These are phyloP conservation scores for Hemisphaericaspora subhashii DNA, from an alignment of 1,139 yeast genomes.

Conservation along the genomic window DNA sequence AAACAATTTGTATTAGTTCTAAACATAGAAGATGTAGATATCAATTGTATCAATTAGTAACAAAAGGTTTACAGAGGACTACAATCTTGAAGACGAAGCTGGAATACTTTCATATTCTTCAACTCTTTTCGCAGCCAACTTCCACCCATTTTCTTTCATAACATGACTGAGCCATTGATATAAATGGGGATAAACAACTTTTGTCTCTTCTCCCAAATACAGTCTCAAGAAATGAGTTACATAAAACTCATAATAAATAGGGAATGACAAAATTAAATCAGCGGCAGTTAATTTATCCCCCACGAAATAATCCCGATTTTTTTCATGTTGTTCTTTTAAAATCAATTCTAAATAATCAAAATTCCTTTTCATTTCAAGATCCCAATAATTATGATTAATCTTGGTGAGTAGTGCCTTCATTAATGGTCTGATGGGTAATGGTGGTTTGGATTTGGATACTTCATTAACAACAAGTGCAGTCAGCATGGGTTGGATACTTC, in stretches of 20 bases:
- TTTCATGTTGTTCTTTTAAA: conserved; percentile 26
- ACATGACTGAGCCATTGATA: conserved; percentile 26
- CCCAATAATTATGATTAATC: conserved; percentile 29
- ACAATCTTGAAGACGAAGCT: too few species aligned
- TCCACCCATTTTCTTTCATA: conserved; percentile 19
- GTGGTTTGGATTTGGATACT: conserved; percentile 29
- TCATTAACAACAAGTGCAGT: conserved; percentile 32
- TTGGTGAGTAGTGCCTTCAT: conserved; percentile 24
- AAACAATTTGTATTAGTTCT: too few species aligned
- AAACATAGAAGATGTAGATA: too few species aligned
- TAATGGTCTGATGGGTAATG: conserved; percentile 27
- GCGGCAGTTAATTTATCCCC: conserved; percentile 40
- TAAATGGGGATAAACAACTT: conserved; percentile 21
- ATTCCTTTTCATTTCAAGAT: conserved; percentile 24
- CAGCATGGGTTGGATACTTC: conserved; percentile 35
- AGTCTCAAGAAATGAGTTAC: not conserved
- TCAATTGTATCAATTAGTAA: too few species aligned
- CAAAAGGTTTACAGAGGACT: too few species aligned
- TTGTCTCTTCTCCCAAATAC: not conserved
- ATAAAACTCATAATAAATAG: conserved; percentile 20
- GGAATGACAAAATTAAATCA: conserved; percentile 40
- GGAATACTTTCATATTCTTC: not conserved
- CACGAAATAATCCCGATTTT: conserved; percentile 31
- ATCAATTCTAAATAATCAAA: conserved; percentile 32
- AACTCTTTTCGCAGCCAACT: conserved; percentile 19